These are phyloP conservation scores for Jacaranda copaia DNA, from an alignment of 257 asterid species.

Conservation along the genomic window DNA sequence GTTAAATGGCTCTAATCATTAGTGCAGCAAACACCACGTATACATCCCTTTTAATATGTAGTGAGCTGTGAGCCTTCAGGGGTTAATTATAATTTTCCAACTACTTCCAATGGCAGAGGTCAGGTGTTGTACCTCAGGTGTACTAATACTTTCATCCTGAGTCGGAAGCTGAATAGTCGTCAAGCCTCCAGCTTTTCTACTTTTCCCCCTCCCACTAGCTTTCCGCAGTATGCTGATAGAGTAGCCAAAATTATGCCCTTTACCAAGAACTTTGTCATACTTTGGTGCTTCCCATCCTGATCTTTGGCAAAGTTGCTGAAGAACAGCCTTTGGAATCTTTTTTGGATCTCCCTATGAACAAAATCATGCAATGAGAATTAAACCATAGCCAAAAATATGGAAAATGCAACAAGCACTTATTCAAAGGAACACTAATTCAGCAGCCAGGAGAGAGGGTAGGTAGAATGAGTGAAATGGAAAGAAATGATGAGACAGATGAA, in stretches of 20 bases:
- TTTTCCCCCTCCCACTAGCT: conserved; percentile 98
- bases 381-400: neutral
- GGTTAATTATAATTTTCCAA: conserved; percentile 18
- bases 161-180: conserved; percentile 78
- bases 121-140: conserved; percentile 71
- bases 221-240: conserved; percentile 79
- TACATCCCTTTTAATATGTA: conserved; percentile 13
- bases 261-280: conserved; percentile 67
- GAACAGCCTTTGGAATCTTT: conserved; percentile 95
- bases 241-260: conserved; percentile 61
- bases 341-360: conserved; percentile 76
- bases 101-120: conserved; percentile 22
- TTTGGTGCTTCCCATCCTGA: conserved; percentile 98
- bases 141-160: conserved; percentile 53
- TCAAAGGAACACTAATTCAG: conserved; percentile 31
- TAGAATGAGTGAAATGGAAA: conserved; percentile 1
- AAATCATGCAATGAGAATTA: conserved; percentile 36
- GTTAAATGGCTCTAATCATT: neutral
- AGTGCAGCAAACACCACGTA: conserved; percentile 14
- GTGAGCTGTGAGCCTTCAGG: neutral
- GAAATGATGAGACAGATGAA: conserved; percentile 26
- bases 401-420: conserved; percentile 26
- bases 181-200: conserved; percentile 96
- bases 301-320: conserved; percentile 96
- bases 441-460: conserved; percentile 21